phyloP scores from a whole-genome alignment of 768 basidiomycete genomes.

The Agrocybe pediades region DNA sequence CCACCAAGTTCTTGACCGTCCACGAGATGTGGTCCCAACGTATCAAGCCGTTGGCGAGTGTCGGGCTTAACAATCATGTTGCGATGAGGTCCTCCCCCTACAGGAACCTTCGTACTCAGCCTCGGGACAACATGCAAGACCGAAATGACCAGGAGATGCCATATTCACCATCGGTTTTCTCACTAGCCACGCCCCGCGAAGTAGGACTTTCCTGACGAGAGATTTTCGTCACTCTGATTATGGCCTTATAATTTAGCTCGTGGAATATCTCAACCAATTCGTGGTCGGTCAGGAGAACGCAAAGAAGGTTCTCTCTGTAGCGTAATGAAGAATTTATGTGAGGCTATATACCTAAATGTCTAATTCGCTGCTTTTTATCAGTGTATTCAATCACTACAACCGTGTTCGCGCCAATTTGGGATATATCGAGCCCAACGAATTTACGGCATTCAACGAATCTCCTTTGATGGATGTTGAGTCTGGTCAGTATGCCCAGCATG shows the following conservation, averaged over 20 bases:
- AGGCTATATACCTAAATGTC: not conserved
- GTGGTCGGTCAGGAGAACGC: slow-evolving; percentile 91
- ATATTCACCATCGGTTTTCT: slow-evolving; percentile 43
- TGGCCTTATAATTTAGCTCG: slow-evolving; percentile 53
- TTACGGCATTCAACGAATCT: slow-evolving; percentile 10
- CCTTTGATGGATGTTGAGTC: not conserved
- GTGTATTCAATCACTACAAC: slow-evolving; percentile 95
- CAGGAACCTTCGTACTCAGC: slow-evolving; percentile 54
- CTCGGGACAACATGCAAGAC: slow-evolving; percentile 38
- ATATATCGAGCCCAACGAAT: slow-evolving; percentile 40
- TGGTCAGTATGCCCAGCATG: not conserved
- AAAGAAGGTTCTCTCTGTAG: slow-evolving; percentile 93
- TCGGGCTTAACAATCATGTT: not conserved
- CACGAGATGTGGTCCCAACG: not conserved
- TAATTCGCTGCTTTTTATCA: slow-evolving; percentile 28
- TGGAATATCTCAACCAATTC: slow-evolving; percentile 84
- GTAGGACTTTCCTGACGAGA: slow-evolving; percentile 23
- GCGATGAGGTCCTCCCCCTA: not conserved
- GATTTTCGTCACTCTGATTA: not conserved
- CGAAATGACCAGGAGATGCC: slow-evolving; percentile 15
- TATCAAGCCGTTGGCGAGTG: not conserved
- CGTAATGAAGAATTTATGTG: slow-evolving; percentile 53
- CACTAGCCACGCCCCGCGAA: slow-evolving; percentile 59
- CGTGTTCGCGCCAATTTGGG: slow-evolving; percentile 76
- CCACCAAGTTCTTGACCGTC: not conserved